phyloP scores from a whole-genome alignment of 768 basidiomycete species.

The Lactarius vividus region DNA sequence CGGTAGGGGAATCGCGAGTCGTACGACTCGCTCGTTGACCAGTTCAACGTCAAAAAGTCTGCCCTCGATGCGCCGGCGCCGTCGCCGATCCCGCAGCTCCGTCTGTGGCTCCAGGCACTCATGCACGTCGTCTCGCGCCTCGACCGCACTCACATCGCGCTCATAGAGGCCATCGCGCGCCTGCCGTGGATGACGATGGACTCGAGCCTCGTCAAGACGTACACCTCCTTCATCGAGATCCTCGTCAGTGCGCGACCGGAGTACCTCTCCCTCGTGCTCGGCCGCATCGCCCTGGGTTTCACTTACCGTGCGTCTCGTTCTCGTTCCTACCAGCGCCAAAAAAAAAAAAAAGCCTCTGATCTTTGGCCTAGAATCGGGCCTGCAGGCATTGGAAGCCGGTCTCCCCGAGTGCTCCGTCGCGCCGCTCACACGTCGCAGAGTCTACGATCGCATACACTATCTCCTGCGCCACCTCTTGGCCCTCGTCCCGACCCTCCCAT shows the following conservation, averaged over 20 bases:
- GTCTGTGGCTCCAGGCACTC: constrained; percentile 80
- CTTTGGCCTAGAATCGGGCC: constrained; percentile 57
- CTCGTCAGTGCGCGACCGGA: constrained; percentile 89
- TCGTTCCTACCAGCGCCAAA: neutral
- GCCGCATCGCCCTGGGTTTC: constrained; percentile 79
- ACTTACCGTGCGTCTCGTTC: constrained; percentile 70
- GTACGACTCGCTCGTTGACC: constrained; percentile 86
- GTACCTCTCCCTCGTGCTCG: constrained; percentile 81
- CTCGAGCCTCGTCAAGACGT: constrained; percentile 77
- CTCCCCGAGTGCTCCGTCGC: constrained; percentile 61
- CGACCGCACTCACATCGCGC: constrained; percentile 70
- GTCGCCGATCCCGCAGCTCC: constrained; percentile 51
- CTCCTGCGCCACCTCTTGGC: constrained; percentile 85
- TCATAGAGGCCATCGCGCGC: constrained; percentile 83
- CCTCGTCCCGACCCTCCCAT: constrained; percentile 88
- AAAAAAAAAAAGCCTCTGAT: too few relatives aligned
- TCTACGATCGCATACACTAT: constrained; percentile 84
- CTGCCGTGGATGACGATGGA: constrained; percentile 96
- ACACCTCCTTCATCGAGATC: constrained; percentile 87
- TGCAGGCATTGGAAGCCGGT: constrained; percentile 56
- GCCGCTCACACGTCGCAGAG: constrained; percentile 74
- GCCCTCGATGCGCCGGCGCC: constrained; percentile 32
- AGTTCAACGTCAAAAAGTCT: constrained; percentile 62
- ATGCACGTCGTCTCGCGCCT: constrained; percentile 91
- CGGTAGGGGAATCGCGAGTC: constrained; percentile 66